Conservation (phyloP, 2,329 filamentous ascomycete genomes). For the Beauveria sp. region DNA sequence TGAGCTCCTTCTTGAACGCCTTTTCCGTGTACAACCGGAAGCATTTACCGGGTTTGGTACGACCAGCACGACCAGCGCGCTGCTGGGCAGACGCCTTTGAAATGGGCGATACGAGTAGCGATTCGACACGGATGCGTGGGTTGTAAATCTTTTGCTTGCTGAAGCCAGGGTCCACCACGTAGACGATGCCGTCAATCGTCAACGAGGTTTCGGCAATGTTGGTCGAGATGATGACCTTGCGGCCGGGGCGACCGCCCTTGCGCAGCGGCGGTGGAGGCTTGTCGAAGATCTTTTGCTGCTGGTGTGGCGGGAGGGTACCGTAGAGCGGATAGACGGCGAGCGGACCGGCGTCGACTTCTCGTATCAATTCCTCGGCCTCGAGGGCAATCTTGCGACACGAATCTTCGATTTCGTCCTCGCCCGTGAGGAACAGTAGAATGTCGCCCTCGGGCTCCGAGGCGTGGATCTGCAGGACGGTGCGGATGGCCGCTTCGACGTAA, state of each 20-base stretch:
- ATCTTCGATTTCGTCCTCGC: constrained; percentile 98
- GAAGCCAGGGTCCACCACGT: constrained; percentile 98
- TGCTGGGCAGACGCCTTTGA: constrained; percentile 97
- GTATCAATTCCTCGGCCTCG: constrained; percentile 83
- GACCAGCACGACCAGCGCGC: constrained; percentile 95
- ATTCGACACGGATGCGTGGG: constrained; percentile 91
- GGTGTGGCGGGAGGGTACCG: constrained; percentile 81
- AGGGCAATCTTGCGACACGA: constrained; percentile 85
- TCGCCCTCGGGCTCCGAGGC: constrained; percentile 88
- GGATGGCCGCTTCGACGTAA: constrained; percentile 90
- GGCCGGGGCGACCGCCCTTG: constrained; percentile 74
- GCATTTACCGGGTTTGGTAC: constrained; percentile 96
- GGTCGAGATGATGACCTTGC: constrained; percentile 89
- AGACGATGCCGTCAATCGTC: constrained; percentile 98
- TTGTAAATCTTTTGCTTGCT: constrained; percentile 99
- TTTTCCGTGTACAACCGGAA: constrained; percentile 93
- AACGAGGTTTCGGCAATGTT: constrained; percentile 98
- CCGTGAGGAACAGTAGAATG: constrained; percentile 88
- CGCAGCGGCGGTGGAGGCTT: constrained; percentile 68
- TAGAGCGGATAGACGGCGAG: constrained; percentile 90
- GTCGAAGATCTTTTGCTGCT: constrained; percentile 94
- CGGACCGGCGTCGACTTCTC: constrained; percentile 86
- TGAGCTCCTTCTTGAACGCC: constrained; percentile 96
- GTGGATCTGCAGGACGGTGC: constrained; percentile 95
- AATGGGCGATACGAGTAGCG: constrained; percentile 92